Percentiles rank a stretch among this genome's conserved stretches.
Evolutionary conservation across 2,329 filamentous ascomycete species (phyloP).

Genomic region (Trichoderma cornu-damae): DNA sequence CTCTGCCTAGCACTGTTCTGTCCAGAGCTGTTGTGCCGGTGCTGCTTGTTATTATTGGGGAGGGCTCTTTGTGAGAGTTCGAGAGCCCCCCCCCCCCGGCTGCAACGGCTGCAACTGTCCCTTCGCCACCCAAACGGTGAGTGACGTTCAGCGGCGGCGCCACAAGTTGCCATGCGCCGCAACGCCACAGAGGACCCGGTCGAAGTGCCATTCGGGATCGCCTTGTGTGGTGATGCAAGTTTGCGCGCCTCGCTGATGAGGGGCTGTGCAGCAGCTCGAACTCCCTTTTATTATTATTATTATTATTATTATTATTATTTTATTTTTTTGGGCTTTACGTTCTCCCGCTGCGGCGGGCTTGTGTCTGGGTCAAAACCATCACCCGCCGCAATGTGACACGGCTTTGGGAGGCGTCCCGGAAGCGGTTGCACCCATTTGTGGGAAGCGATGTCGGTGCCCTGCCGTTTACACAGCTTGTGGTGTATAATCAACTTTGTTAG

Average conservation of each 20-base stretch:
- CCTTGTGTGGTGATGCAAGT: no score
- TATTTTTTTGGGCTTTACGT: neutral
- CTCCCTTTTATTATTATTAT: no score
- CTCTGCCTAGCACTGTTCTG: constrained; percentile 6
- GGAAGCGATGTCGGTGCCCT: neutral
- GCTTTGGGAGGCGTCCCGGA: neutral
- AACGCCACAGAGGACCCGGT: neutral
- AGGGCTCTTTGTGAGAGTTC: no score
- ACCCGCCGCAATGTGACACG: neutral
- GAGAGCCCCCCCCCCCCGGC: no score
- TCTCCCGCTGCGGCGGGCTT: neutral
- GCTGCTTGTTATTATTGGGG: no score
- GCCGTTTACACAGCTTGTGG: no score
- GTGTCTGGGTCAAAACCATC: neutral
- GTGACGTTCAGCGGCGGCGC: constrained; percentile 14
- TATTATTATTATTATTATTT: no score
- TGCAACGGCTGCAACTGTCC: neutral
- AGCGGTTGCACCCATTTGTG: neutral
- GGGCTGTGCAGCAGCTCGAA: neutral
- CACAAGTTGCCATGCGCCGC: constrained; percentile 1
- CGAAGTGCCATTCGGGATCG: constrained; percentile 11
- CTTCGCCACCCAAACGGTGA: constrained; percentile 8
- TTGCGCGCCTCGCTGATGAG: no score
- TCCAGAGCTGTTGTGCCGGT: neutral
- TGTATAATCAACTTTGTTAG: no score